Base-by-base conservation (phyloP, 148 eudicot genomes). In the Vaccinium corymbosum region DNA sequence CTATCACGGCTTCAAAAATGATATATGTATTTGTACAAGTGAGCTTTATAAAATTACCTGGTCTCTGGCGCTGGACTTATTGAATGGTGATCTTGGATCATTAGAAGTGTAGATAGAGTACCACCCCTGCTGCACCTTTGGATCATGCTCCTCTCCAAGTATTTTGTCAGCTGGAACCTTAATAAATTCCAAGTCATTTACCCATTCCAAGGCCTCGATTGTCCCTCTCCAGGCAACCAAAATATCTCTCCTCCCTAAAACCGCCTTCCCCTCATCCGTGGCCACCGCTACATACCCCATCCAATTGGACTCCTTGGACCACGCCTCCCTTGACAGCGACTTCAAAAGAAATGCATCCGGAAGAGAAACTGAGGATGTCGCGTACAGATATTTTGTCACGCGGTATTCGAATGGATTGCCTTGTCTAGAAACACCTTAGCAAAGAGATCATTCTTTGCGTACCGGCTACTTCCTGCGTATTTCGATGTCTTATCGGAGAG, bases 281-380 rank as follows among this genome's bases (percentile, higher is more conserved):
- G 92, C 93, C 76, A 91, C 94, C 38, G 95, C 97, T 0, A 92
- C 91, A n/a, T 80, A 94, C 56, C 97, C 95, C n/a, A 94, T 91
- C 88, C 90, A 94, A 48, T 94, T 94, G 0, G 94, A 92, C 86
- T 92, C 95, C 88, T 83, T 91, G 52, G 90, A 85, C 97, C 93
- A 91, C 3, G 92, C 94, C 83, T 92, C 95, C 74, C 95, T 86
- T 1, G 97, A 92, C 79, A 87, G 27, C 3, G 94, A 89, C 90
- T 87, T 90, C 2, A 86, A 14, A 15, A 94, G 84, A 76, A 94
- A 90, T 6, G 91, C 91, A 20, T 89, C 94, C 0, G 97, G 97
- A 16, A 90, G 82, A 1, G 56, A 61, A 16, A 88, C 38, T 0
- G 95, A 92, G 9, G 97, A 91, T 1, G 97, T 91, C 1, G 97